phyloP scores from a whole-genome alignment of 2,329 filamentous ascomycete genomes.

The Fonsecaea multimorphosa region DNA sequence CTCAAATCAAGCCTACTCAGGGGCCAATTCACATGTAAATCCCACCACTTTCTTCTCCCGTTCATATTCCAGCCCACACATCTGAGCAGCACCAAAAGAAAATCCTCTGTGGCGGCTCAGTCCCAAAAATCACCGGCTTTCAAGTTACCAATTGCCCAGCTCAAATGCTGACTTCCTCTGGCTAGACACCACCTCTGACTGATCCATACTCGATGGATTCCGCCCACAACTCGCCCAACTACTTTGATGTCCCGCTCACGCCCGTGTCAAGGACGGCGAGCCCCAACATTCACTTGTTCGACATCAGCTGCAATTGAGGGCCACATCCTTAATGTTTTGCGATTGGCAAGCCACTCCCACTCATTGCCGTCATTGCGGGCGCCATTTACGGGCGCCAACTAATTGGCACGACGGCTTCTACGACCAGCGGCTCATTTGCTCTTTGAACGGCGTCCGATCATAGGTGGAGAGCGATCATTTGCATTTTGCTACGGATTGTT shows the following conservation, averaged over 20 bases:
- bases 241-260: slow-evolving; percentile 50
- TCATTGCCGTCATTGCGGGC: slow-evolving; percentile 8
- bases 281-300: slow-evolving; percentile 44
- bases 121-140: slow-evolving; percentile 16
- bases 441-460: neutral
- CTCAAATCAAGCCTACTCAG: slow-evolving; percentile 46
- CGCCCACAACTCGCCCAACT: slow-evolving; percentile 50
- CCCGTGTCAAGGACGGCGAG: slow-evolving; percentile 51
- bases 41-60: slow-evolving; percentile 41
- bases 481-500: slow-evolving; percentile 12
- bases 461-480: slow-evolving; percentile 10
- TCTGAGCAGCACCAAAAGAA: slow-evolving; percentile 29
- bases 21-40: slow-evolving; percentile 53
- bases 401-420: slow-evolving; percentile 6
- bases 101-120: slow-evolving; percentile 23
- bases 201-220: slow-evolving; percentile 50
- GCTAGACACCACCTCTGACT: slow-evolving; percentile 48
- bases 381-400: neutral
- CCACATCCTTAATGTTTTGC: neutral
- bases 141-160: slow-evolving; percentile 30
- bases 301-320: slow-evolving; percentile 34
- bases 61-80: slow-evolving; percentile 34
- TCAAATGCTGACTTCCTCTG: slow-evolving; percentile 38
- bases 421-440: neutral
- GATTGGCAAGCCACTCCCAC: slow-evolving; percentile 1